Percentiles rank a stretch among this genome's conserved stretches.
Evolutionary conservation across 192 early-diverging fungal genomes (phyloP).

Genomic region (Coemansia interrupta): DNA sequence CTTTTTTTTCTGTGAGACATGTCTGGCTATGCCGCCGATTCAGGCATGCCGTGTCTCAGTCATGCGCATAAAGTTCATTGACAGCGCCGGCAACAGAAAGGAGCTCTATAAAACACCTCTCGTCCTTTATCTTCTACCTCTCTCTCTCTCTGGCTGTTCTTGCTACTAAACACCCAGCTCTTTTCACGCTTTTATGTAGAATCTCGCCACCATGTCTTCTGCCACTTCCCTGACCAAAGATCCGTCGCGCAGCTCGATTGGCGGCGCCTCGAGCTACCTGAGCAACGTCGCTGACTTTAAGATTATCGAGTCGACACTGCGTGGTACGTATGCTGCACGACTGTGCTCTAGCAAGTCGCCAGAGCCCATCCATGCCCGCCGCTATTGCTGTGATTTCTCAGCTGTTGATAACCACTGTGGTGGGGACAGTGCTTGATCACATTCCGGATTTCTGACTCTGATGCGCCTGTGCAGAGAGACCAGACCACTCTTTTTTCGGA

Average conservation of each 20-base stretch:
- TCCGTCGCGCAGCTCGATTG: slow-evolving; percentile 51
- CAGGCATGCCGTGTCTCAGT: neutral
- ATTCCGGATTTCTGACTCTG: neutral
- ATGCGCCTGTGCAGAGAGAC: neutral
- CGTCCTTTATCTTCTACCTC: neutral
- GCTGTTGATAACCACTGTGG: too few relatives aligned
- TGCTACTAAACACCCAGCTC: neutral
- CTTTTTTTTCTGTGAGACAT: neutral
- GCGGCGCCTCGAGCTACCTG: slow-evolving; percentile 59
- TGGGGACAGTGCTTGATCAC: neutral
- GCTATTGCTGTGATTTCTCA: slow-evolving; percentile 1
- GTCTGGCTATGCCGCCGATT: neutral
- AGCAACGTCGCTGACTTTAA: slow-evolving; percentile 86
- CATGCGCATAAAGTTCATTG: too few relatives aligned
- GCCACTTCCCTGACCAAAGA: slow-evolving; percentile 24
- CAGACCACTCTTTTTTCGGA: neutral
- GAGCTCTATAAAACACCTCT: neutral
- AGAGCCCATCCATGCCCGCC: too few relatives aligned
- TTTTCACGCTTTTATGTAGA: slow-evolving; percentile 16
- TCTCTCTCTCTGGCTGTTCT: neutral
- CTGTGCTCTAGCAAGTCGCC: too few relatives aligned
- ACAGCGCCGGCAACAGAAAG: neutral
- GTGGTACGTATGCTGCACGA: slow-evolving; percentile 58
- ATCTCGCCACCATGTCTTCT: slow-evolving; percentile 32
- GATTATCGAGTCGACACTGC: slow-evolving; percentile 94